Base-by-base conservation (phyloP, 202 grass and related monocot genomes). In the Carex arenaria region DNA sequence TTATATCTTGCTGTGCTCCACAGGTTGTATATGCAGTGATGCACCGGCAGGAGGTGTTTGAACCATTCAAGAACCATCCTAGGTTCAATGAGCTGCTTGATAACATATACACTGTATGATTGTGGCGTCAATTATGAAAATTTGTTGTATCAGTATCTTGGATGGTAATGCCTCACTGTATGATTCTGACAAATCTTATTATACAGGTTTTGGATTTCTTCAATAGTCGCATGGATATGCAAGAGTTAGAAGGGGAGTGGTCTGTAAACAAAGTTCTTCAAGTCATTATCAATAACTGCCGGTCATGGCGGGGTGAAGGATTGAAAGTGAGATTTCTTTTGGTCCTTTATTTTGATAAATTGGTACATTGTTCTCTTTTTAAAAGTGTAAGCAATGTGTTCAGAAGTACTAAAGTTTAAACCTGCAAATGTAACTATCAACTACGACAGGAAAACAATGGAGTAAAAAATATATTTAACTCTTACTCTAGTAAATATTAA, bases 11-110 rank as follows among this genome's bases (percentile, higher is more conserved):
- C 53, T 78, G 30, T 78, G 28, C 80, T 87, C 61, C 61, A 22
- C 86, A 99, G 96, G 93, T 99, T 85, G 89, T 99, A 72, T 99
- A 99, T 95, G 96, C 96, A 76, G 81, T 99, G 87, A 82, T 99
- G 96, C 96, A 95, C 72, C 92, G 93, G 15, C 96, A 99, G 86
- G 96, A 99, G 83, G 93, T 99, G 67, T 99, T 99, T 84, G 78
- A 92, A 70, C 96, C 96, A 85, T 99, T 99, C 72, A 99, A 95
- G 88, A 92, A 92, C 42, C 96, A 99, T 89, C 96, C 96, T 69
- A 91, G 93, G 69, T 99, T 99, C 61, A 95, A 99, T 82, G 96
- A 99, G 89, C 81, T 99, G 78, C 89, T 99, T 84, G 96, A 99
- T 81, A 99, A 99, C 83, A 90, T 99, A 89, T 99, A 95, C 82